Evolutionary conservation across 176 grass and related monocot species (phyloP), one percentile per base, ranked within the genome.

Genomic region (Oryza meyeriana): DNA sequence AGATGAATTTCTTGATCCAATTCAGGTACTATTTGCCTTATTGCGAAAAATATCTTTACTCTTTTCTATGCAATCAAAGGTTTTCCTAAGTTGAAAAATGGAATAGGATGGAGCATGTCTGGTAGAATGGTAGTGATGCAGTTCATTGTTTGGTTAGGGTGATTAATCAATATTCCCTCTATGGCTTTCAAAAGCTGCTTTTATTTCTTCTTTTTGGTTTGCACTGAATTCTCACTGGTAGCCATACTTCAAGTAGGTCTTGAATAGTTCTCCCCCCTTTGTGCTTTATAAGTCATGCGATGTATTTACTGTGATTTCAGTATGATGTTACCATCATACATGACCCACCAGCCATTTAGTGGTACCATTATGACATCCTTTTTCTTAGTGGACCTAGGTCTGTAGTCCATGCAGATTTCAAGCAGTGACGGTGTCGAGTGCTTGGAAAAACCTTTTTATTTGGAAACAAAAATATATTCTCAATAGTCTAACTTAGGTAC

Each of bases 1-100:
- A 61, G 96, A 99, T 64, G 96, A 99, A 90, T 99, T 99, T 85
- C 87, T 98, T 12, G 96, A 99, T 78, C 93, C 93, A 76, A 95
- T 99, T 85, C 93, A 97, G 95, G 95, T 97, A 87, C n/a, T 45
- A 20, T 44, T 68, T 55, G 8, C 9, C 13, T 61, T 79, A 57
- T 72, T 72, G n/a, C 1, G 8, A 41, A 22, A 86, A 57, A 39
- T 66, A 40, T 8, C 42, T 28, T 34, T 32, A 9, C 65, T 74
- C 3, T 69, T 2, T 71, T 78, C 18, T 50, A 8, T 78, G 24
- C 36, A 6, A 35, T 71, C 31, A 57, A 17, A 4, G 26, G 27
- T 66, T 3, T 55, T 68, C 32, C 32, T 42, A 45, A 4, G 42
- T 47, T 86, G 69, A 47, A 75, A 31, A 36, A 7, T 86, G 61